Evolutionary conservation across 1,284 basidiomycete species (phyloP), one percentile per base, ranked within the genome.

Genomic region (Phaffia rhodozyma): DNA sequence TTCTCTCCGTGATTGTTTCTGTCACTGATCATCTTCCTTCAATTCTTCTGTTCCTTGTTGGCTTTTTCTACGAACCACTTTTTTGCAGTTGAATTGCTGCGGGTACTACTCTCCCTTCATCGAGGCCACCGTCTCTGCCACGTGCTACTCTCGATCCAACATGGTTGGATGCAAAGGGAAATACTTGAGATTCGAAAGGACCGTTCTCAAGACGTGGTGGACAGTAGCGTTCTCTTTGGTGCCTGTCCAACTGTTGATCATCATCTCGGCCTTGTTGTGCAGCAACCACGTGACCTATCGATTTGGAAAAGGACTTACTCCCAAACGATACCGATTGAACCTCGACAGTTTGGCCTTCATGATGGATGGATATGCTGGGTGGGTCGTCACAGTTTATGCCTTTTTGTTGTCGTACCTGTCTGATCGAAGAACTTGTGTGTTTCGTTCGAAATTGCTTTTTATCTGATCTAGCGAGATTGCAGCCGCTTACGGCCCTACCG

Each of bases 251-350:
- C 69, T 88, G 63, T 64, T 79, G 47, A 84, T 85, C 73, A 84
- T 88, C 67, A 68, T 84, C 58, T 77, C 82, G 0, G 80, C 82
- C 18, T 73, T 89, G 57, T 74, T 86, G 50, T 86, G 84, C 74
- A 81, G 82, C 23, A 85, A 86, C 72, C 84, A 86, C 68, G 81
- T 87, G 69, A 86, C 85, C 16, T 86, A 86, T 71, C 77, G 85
- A 60, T 86, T 86, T 72, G 85, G 85, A 25, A 87, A 87, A 76
- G 85, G 85, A 49, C 81, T 87, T 79, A 86, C 83, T 76, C 86
- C 86, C 30, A 82, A 85, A 76, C 81, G 81, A 25, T 87, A 86
- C 73, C 76, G 84, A 27, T 75, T 87, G 58, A 82, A 82, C 71
- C 73, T 82, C 75, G 78, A 78, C 61, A 81, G 78, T 65, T 84